phyloP scores from a whole-genome alignment of 23 red algal species.

The Gracilaria vermiculophylla region DNA sequence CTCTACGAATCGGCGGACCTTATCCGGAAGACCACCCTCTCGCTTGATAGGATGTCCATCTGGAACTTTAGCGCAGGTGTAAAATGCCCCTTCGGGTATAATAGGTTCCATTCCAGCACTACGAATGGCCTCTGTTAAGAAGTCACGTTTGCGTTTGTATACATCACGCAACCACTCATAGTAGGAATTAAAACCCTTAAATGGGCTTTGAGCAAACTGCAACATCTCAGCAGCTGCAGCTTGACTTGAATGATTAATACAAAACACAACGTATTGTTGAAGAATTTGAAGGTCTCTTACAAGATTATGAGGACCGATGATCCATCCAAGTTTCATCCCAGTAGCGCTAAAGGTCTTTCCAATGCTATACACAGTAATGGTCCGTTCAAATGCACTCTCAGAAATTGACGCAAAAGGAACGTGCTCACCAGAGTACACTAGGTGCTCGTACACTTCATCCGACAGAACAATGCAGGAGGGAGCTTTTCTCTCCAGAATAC shows the following conservation, averaged over 20 bases:
- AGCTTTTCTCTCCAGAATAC: slow-evolving; percentile 38
- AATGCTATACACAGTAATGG: slow-evolving; percentile 67
- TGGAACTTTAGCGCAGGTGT: slow-evolving; percentile 67
- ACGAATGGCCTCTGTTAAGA: slow-evolving; percentile 47
- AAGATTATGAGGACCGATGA: slow-evolving; percentile 57
- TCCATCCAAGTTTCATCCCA: slow-evolving; percentile 83
- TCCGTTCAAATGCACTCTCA: slow-evolving; percentile 58
- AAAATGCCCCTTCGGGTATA: slow-evolving; percentile 88
- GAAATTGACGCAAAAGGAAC: slow-evolving; percentile 79
- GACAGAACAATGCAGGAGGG: slow-evolving; percentile 74
- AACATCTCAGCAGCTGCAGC: slow-evolving; percentile 73
- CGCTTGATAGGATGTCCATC: background rate
- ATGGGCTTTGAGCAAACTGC: slow-evolving; percentile 54
- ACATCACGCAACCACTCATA: slow-evolving; percentile 51
- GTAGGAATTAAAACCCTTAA: slow-evolving; percentile 62
- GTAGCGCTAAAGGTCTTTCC: slow-evolving; percentile 96
- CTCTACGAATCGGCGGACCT: background rate
- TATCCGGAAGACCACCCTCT: slow-evolving; percentile 39
- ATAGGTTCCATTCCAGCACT: slow-evolving; percentile 68
- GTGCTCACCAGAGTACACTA: slow-evolving; percentile 78
- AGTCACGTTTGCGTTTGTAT: slow-evolving; percentile 74
- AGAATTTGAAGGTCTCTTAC: slow-evolving; percentile 54
- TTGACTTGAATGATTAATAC: slow-evolving; percentile 62
- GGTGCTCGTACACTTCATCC: slow-evolving; percentile 97
- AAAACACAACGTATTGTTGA: slow-evolving; percentile 90